Conservation (phyloP, 2,329 filamentous ascomycete genomes). For the Cladophialophora immunda region DNA sequence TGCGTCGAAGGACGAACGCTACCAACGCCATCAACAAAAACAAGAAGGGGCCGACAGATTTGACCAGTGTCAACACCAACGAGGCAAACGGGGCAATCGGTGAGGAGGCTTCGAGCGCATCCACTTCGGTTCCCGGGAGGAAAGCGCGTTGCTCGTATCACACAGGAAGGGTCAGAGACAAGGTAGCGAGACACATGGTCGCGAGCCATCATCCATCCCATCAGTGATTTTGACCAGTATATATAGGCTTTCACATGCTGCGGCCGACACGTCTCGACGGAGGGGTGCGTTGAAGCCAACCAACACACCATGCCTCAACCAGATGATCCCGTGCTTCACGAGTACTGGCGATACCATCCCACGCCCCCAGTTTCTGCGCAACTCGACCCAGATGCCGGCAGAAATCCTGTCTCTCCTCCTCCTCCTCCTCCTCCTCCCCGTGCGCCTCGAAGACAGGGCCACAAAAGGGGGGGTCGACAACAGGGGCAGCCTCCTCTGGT, state of each 20-base stretch:
- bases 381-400: too few relatives aligned
- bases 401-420: not conserved
- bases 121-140: not conserved
- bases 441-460: constrained; percentile 1
- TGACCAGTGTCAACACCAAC: not conserved
- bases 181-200: constrained; percentile 10
- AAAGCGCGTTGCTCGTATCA: constrained; percentile 19
- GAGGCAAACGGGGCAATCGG: not conserved
- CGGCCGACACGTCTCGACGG: constrained; percentile 16
- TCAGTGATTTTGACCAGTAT: not conserved
- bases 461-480: not conserved
- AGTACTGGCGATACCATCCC: constrained; percentile 24
- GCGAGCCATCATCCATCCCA: not conserved
- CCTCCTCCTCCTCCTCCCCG: not conserved
- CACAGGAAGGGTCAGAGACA: constrained; percentile 7
- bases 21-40: not conserved
- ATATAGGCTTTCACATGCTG: constrained; percentile 29
- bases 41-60: not conserved
- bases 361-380: constrained; percentile 9
- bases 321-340: constrained; percentile 9
- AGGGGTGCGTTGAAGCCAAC: constrained; percentile 18
- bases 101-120: not conserved
- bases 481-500: not conserved
- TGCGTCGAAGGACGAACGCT: not conserved
- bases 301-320: constrained; percentile 14